phyloP scores from a whole-genome alignment of 305 asterid genomes.

The Fraxinus baroniana region DNA sequence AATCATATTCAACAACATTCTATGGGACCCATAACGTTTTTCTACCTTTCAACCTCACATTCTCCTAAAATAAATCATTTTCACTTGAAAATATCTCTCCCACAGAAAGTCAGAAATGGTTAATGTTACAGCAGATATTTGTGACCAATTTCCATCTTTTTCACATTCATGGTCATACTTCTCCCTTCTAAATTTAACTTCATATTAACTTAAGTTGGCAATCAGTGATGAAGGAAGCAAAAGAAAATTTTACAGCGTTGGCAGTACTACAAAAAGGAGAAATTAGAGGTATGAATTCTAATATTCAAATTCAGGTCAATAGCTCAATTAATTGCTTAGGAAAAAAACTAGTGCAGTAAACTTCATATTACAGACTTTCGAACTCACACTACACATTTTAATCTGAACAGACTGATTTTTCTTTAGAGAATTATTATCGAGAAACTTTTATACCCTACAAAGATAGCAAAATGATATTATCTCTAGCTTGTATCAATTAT shows the following conservation, averaged over 20 bases:
- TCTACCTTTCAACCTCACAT: neutral
- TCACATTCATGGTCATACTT: neutral
- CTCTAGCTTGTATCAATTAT: neutral
- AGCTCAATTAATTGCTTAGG: neutral
- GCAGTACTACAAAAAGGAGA: neutral
- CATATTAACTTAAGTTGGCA: neutral
- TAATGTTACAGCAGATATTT: neutral
- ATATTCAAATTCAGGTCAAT: neutral
- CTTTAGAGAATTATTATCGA: neutral
- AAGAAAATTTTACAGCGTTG: neutral
- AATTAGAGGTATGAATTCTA: neutral
- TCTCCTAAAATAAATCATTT: neutral
- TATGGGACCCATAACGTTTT: neutral
- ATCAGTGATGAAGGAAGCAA: neutral
- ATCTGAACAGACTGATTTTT: neutral
- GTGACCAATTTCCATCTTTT: neutral
- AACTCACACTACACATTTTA: neutral
- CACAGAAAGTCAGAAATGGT: neutral
- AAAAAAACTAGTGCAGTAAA: neutral
- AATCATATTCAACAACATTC: neutral
- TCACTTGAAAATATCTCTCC: neutral
- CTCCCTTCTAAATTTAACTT: neutral
- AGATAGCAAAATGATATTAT: neutral
- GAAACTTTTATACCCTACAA: neutral
- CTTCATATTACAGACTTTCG: neutral